phyloP scores from a whole-genome alignment of 2,329 filamentous ascomycete genomes.

The Cyphellophora attinorum region DNA sequence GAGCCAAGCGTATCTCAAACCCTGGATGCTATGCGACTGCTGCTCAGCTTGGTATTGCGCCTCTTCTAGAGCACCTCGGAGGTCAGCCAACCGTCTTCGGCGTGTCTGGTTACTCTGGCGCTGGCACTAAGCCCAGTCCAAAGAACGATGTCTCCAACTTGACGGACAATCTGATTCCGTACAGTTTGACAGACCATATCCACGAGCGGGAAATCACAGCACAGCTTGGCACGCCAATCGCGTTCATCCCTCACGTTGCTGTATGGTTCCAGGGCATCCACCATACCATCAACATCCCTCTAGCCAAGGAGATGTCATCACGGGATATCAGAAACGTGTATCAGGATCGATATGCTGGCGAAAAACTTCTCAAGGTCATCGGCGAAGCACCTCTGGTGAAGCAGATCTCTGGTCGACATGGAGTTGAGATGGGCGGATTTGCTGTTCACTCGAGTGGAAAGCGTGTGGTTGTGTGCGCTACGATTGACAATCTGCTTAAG shows the following conservation, averaged over 20 bases:
- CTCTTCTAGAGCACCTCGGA: slow-evolving; percentile 66
- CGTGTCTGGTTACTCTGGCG: slow-evolving; percentile 87
- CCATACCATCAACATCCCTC: slow-evolving; percentile 81
- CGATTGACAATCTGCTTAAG: slow-evolving; percentile 90
- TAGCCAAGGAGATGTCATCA: slow-evolving; percentile 77
- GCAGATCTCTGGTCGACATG: slow-evolving; percentile 73
- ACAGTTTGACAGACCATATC: slow-evolving; percentile 85
- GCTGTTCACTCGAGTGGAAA: slow-evolving; percentile 84
- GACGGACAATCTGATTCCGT: slow-evolving; percentile 80
- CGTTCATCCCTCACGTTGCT: slow-evolving; percentile 91
- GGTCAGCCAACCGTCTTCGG: slow-evolving; percentile 79
- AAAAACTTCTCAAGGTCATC: slow-evolving; percentile 86
- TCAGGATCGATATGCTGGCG: slow-evolving; percentile 90
- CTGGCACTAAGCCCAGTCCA: slow-evolving; percentile 83
- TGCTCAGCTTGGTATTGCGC: slow-evolving; percentile 79
- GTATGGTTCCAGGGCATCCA: slow-evolving; percentile 95
- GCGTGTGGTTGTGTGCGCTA: slow-evolving; percentile 86
- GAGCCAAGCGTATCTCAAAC: slow-evolving; percentile 75
- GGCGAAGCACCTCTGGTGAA: slow-evolving; percentile 83
- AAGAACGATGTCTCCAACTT: slow-evolving; percentile 87
- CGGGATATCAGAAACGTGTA: slow-evolving; percentile 90
- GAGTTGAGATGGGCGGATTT: slow-evolving; percentile 89
- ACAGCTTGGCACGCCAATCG: slow-evolving; percentile 65
- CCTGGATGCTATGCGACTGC: slow-evolving; percentile 94
- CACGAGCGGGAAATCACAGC: slow-evolving; percentile 83